Percentiles rank a stretch among this genome's conserved stretches.
These are phyloP conservation scores for Reticulascus tulasneorum DNA, from an alignment of 2,329 filamentous ascomycete genomes.

Conservation along the genomic window DNA sequence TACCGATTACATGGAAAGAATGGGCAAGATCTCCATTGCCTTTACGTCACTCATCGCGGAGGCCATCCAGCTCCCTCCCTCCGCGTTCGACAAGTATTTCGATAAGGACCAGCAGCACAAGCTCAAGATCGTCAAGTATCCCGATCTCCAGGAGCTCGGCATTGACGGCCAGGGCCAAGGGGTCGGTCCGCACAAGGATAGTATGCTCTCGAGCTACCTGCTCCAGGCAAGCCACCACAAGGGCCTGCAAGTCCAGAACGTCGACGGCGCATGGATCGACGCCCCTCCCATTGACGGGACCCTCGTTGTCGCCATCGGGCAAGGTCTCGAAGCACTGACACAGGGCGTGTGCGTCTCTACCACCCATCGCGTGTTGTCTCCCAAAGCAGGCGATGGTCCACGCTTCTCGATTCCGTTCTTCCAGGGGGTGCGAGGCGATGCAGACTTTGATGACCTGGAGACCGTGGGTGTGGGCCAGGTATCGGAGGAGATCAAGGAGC, in stretches of 20 bases:
- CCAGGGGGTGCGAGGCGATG: constrained; percentile 77
- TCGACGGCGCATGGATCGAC: constrained; percentile 74
- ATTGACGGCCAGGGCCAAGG: constrained; percentile 47
- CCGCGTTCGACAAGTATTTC: constrained; percentile 76
- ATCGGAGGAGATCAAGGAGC: constrained; percentile 58
- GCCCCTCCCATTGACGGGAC: constrained; percentile 72
- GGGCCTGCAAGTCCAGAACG: constrained; percentile 81
- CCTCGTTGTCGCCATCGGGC: constrained; percentile 82
- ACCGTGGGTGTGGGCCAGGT: constrained; percentile 51
- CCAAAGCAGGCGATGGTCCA: constrained; percentile 63
- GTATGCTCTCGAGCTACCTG: constrained; percentile 77
- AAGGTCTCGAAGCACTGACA: constrained; percentile 81
- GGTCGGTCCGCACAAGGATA: constrained; percentile 80
- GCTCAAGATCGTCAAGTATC: constrained; percentile 85
- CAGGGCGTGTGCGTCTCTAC: constrained; percentile 78
- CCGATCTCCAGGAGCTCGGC: constrained; percentile 61
- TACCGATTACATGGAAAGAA: constrained; percentile 70
- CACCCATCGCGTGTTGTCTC: constrained; percentile 79
- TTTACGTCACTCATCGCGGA: constrained; percentile 83
- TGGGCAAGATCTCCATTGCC: constrained; percentile 66
- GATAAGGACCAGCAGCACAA: constrained; percentile 75
- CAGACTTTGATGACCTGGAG: constrained; percentile 74
- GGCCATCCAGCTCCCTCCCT: constrained; percentile 65
- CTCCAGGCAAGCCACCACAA: constrained; percentile 73
- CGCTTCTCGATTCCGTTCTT: constrained; percentile 84